Percentiles rank a stretch among this genome's conserved stretches.
Evolutionary conservation across 805 yeast species (phyloP).

Genomic region (Candida dajiaensis): DNA sequence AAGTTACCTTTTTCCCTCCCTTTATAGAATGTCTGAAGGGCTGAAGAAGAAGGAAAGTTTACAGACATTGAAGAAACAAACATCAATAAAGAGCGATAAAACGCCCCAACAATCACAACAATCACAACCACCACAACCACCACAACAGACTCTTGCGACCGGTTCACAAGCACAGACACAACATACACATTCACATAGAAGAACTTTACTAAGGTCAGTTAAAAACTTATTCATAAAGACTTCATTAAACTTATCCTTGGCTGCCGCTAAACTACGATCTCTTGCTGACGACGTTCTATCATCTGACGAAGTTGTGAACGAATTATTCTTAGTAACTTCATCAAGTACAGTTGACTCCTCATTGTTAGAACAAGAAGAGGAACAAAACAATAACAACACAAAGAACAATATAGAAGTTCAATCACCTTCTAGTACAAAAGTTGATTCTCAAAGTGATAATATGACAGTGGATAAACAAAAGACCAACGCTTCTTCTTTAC

Average conservation of each 20-base stretch:
- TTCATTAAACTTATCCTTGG: constrained; percentile 31
- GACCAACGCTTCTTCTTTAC: constrained; percentile 1
- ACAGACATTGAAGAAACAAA: neutral
- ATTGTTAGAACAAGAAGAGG: constrained; percentile 21
- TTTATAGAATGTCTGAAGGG: neutral
- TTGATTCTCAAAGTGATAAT: constrained; percentile 2
- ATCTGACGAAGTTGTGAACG: constrained; percentile 44
- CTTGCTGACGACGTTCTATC: constrained; percentile 44
- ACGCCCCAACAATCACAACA: no score
- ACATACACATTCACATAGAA: neutral
- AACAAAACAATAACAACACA: constrained; percentile 11
- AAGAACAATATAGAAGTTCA: constrained; percentile 15
- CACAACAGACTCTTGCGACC: no score
- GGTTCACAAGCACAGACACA: neutral
- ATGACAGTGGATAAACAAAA: neutral
- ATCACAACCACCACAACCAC: neutral
- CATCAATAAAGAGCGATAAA: neutral
- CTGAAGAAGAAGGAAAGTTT: neutral
- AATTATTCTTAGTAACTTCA: constrained; percentile 40
- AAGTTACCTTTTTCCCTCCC: neutral
- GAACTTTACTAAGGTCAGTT: constrained; percentile 12
- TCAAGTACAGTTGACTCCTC: constrained; percentile 25
- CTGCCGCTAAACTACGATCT: constrained; percentile 31
- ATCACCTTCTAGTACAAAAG: constrained; percentile 1
- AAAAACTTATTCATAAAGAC: constrained; percentile 32